Conservation (phyloP, 1,284 basidiomycete genomes). For the Austroboletus niveus region DNA sequence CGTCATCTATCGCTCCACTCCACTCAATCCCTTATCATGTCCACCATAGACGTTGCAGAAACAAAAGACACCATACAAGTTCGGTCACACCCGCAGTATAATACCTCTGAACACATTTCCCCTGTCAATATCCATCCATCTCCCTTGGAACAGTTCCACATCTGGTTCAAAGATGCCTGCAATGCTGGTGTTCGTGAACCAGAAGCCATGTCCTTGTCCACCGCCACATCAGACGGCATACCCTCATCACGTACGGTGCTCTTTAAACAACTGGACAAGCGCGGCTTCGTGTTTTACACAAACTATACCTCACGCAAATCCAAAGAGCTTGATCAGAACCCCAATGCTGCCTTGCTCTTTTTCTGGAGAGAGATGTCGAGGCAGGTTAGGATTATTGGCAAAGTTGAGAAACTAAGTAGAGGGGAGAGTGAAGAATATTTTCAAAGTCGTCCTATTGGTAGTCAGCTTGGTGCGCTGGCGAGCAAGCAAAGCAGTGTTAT, state of each 20-base stretch:
- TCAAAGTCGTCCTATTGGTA: slow-evolving; percentile 78
- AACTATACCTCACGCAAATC: slow-evolving; percentile 96
- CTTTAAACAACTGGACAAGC: slow-evolving; percentile 83
- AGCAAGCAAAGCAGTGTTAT: slow-evolving; percentile 84
- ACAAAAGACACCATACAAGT: slow-evolving; percentile 59
- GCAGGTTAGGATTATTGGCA: slow-evolving; percentile 84
- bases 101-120: slow-evolving; percentile 59
- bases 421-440: slow-evolving; percentile 86
- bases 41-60: slow-evolving; percentile 27
- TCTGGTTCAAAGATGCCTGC: slow-evolving; percentile 77
- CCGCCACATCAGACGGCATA: slow-evolving; percentile 67
- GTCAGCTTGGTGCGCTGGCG: slow-evolving; percentile 89
- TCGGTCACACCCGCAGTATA: slow-evolving; percentile 75
- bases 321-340: slow-evolving; percentile 73
- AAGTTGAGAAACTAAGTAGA: slow-evolving; percentile 71
- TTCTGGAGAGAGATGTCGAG: slow-evolving; percentile 90
- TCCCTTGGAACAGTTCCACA: slow-evolving; percentile 81
- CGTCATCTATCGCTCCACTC: slow-evolving; percentile 1
- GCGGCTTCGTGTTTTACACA: slow-evolving; percentile 94
- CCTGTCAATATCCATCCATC: slow-evolving; percentile 56
- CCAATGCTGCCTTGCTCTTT: slow-evolving; percentile 80
- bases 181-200: slow-evolving; percentile 70
- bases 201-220: slow-evolving; percentile 86
- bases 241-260: slow-evolving; percentile 91
- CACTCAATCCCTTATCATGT: slow-evolving; percentile 16